Conservation (phyloP, 805 yeast genomes). For the Candida ipomoeae region DNA sequence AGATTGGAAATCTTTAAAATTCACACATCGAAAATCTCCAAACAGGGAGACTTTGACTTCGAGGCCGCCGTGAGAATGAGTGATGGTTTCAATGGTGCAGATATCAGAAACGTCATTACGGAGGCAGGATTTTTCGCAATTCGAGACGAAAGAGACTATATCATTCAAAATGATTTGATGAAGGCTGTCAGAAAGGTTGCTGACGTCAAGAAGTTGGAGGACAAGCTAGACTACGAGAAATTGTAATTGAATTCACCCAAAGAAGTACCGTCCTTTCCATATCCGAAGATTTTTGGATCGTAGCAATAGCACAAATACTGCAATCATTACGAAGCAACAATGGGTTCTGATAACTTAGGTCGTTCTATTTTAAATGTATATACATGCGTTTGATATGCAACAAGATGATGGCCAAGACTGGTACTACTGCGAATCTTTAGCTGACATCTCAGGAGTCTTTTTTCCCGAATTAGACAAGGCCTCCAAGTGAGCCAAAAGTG, state of each 20-base stretch:
- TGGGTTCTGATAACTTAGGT: background rate
- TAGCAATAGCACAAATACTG: background rate
- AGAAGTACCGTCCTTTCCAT: background rate
- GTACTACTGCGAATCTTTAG: background rate
- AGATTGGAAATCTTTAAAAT: constrained; percentile 91
- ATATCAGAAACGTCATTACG: constrained; percentile 93
- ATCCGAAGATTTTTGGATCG: background rate
- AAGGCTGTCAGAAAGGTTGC: constrained; percentile 98
- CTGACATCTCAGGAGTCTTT: background rate
- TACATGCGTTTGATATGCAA: constrained; percentile 11
- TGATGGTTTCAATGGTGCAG: constrained; percentile 99
- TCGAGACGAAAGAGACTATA: constrained; percentile 94
- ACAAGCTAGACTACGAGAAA: constrained; percentile 92
- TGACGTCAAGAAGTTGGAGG: constrained; percentile 95
- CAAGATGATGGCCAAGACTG: background rate
- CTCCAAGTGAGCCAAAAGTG: constrained; percentile 37
- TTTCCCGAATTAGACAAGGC: constrained; percentile 23
- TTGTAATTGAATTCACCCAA: constrained; percentile 38
- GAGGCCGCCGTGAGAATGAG: constrained; percentile 98
- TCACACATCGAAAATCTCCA: constrained; percentile 78
- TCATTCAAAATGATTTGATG: constrained; percentile 89
- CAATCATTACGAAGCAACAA: background rate
- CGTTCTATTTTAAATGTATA: constrained; percentile 6
- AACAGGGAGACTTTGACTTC: constrained; percentile 93
- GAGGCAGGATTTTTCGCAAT: constrained; percentile 98